Evolutionary conservation across 192 early-diverging fungal genomes (phyloP).

Genomic region (Radiomyces spectabilis): DNA sequence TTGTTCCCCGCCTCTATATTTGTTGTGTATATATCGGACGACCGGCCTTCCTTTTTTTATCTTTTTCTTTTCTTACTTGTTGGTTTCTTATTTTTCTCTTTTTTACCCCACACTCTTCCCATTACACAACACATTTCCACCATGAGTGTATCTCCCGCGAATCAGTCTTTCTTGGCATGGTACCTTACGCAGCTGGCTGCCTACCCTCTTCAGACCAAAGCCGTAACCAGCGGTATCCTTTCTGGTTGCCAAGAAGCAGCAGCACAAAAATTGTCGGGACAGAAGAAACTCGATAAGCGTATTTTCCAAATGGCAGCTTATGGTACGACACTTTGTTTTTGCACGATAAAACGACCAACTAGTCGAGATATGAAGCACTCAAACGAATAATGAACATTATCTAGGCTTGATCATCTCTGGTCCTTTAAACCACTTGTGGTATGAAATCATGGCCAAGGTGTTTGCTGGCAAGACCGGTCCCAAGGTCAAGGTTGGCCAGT

Average conservation of each 20-base stretch:
- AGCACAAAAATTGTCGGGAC: slow-evolving; percentile 58
- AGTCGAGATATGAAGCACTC: background rate
- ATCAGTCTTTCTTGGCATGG: slow-evolving; percentile 36
- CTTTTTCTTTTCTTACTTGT: slow-evolving; percentile 1
- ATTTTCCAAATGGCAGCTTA: slow-evolving; percentile 79
- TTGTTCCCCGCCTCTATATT: no score
- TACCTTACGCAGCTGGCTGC: slow-evolving; percentile 56
- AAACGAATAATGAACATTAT: background rate
- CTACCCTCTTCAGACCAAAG: slow-evolving; percentile 75
- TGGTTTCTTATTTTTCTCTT: slow-evolving; percentile 1
- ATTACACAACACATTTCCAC: background rate
- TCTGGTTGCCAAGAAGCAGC: slow-evolving; percentile 75
- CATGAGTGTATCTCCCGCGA: slow-evolving; percentile 23
- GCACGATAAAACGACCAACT: background rate
- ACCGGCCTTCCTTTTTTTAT: background rate
- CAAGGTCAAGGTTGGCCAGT: slow-evolving; percentile 59
- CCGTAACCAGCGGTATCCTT: slow-evolving; percentile 65
- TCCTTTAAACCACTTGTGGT: slow-evolving; percentile 77
- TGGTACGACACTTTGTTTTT: no score
- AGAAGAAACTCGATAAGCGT: slow-evolving; percentile 50
- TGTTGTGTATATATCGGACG: no score
- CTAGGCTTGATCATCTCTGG: slow-evolving; percentile 71
- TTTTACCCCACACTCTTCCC: no score
- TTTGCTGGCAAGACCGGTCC: slow-evolving; percentile 63
- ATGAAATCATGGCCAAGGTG: slow-evolving; percentile 63